Base-by-base conservation (phyloP, 768 basidiomycete species). In the Hydnum rufescens region DNA sequence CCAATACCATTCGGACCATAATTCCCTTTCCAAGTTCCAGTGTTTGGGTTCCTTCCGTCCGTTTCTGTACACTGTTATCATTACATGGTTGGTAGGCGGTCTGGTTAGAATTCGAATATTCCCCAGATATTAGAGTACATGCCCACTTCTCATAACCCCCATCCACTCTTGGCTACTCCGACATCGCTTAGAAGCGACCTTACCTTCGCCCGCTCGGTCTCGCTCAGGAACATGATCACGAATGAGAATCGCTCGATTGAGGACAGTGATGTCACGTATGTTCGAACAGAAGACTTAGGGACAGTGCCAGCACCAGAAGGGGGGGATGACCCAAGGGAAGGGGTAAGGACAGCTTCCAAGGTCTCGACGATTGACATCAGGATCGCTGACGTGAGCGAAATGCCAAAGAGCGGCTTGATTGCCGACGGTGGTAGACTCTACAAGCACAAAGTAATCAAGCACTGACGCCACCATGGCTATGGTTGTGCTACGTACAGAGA, bases 351-450 rank as follows among this genome's bases (percentile, higher is more conserved):
- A 22, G 13, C 13, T 39, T 13, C 36, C 13, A 13, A 39, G 44
- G 19, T 71, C 28, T 68, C 64, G 25, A 86, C 61, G 22, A 86
- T 67, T 1, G 75, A 73, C 2, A 68, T 67, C 18, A 88, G 71
- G 26, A 82, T 59, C 1, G 69, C 59, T 0, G 85, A 74, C 42
- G 87, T 85, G 30, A 88, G 68, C 0, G 82, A 82, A 0, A 69
- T 74, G 58, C 79, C 71, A 64, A 82, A 84, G 34, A 88, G 63
- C 1, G 68, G 57, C 0, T 82, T 80, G 26, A 87, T 62, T 18
- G 66, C 65, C 4, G 67, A 46, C 0, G 83, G 75, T 0, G 73
- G 65, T 42, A 85, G 69, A 31, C 66, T 69, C 79, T 85, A 53
- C 30, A 57, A 2, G n/a, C 19, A 5, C 29, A 25, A 29, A 39